Evolutionary conservation across 495 filamentous ascomycete genomes (phyloP), one percentile per base, ranked within the genome.

Genomic region (Lophium mytilinum): DNA sequence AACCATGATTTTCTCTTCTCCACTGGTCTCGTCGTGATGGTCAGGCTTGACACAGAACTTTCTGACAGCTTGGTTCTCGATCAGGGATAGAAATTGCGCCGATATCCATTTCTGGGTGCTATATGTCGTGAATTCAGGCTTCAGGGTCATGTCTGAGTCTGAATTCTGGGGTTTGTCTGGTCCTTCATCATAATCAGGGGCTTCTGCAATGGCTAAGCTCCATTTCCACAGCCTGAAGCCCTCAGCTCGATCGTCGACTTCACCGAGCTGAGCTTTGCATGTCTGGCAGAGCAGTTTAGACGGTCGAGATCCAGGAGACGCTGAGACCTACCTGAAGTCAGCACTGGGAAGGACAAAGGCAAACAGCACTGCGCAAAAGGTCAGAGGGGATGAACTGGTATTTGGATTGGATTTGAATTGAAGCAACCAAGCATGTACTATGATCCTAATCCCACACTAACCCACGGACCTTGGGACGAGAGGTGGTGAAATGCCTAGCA

Each of bases 41-140:
- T 40, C 12, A 7, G 54, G 14, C 49, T 63, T 46, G 47, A 70
- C 60, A 42, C 55, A 36, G 52, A 73, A 68, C 55, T 69, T 69
- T 5, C 68, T 50, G 11, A 69, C 54, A 40, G 66, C 65, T 47
- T 59, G 54, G 47, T 56, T 66, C 30, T 71, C 67, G 21, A 66
- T 60, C 17, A 68, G 59, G 45, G 46, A 47, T 40, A 73, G 55
- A 12, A 73, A 48, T 9, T 57, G 59, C n/a, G 66, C 59, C 7
- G 69, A 63, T 11, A 73, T 57, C 70, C 70, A 73, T 52, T 71
- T 68, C 51, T 71, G 59, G n/a, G 40, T 51, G 39, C 49, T 50
- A 49, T 63, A 66, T 0, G 43, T 53, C 12, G 42, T 53, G 4
- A 45, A 21, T 10, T 12, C 4, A 9, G 17, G 24, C 24, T 30